Percentiles rank a stretch among this genome's conserved stretches.
These are phyloP conservation scores for Phlyctochytrium arcticum DNA, from an alignment of 192 early-diverging fungal species.

Conservation along the genomic window DNA sequence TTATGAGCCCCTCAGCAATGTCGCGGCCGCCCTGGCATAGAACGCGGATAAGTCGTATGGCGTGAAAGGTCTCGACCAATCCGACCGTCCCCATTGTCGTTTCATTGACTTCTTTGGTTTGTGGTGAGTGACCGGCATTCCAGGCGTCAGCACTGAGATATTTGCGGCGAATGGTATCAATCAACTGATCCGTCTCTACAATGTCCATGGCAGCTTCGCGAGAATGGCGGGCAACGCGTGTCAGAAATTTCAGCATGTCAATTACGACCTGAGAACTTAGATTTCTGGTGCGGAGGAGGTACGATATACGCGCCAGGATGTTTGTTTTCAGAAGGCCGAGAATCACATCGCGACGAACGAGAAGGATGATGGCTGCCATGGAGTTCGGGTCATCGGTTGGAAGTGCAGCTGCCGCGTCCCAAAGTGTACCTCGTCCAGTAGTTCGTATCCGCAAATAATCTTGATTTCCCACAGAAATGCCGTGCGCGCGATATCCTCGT, in stretches of 20 bases:
- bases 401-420: too few relatives aligned
- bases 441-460: conserved; percentile 30
- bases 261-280: conserved; percentile 29
- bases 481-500: conserved; percentile 28
- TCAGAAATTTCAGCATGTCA: conserved; percentile 47
- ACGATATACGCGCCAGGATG: conserved; percentile 52
- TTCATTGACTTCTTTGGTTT: background rate
- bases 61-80: background rate
- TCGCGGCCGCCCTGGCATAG: conserved; percentile 27
- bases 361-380: conserved; percentile 31
- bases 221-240: conserved; percentile 43
- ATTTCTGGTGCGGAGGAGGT: conserved; percentile 44
- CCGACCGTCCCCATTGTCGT: background rate
- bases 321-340: conserved; percentile 60
- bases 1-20: conserved; percentile 11
- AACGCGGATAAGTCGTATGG: conserved; percentile 6
- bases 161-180: conserved; percentile 32
- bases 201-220: conserved; percentile 38
- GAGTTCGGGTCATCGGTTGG: conserved; percentile 43
- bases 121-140: background rate
- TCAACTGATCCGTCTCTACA: conserved; percentile 39
- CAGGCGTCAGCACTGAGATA: background rate
- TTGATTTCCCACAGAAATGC: conserved; percentile 12
- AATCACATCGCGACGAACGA: conserved; percentile 44
- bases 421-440: background rate